Evolutionary conservation across 2,329 filamentous ascomycete species (phyloP), one percentile per base, ranked within the genome.

Genomic region (Talaromyces sp.): DNA sequence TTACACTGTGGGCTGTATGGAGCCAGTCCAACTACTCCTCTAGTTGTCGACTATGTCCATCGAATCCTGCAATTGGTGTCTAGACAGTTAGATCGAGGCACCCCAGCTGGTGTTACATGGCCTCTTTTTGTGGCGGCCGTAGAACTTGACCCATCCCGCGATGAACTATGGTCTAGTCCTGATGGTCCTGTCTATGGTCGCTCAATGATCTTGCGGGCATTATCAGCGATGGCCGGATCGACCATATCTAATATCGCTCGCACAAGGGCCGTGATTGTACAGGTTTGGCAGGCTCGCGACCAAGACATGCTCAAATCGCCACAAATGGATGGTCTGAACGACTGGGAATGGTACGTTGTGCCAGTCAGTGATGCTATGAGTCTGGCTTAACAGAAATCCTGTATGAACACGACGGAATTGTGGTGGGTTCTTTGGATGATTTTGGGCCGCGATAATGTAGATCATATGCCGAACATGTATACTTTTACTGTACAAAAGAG

Each of bases 261-360:
- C 17, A 79, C 76, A 7, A 66, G 75, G 10, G 72, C 74, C 0
- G 78, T 80, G 3, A 77, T 80, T 47, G 68, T 73, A 9, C 78
- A 76, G 40, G 70, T 80, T 10, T 80, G 78, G 78, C 72, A 74
- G 50, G 71, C 71, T 39, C 69, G 78, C 19, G 77, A 80, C 46
- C 55, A 66, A 29, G 65, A 69, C 39, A 54, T 72, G 39, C 49
- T 69, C 7, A 70, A 66, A 27, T 54, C 57, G 9, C 59, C 55
- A 5, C 45, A 56, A 32, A 51, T 54, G 17, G 57, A 55, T 3
- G 62, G 65, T 17, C 43, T 46, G 13, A 77, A 77, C 47, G 74
- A 77, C 48, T 77, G 75, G 75, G 73, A 73, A 49, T 66, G 64
- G 47, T 72, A 75, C 57, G 73, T 77, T 19, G 74, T 70, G 22